Base-by-base conservation (phyloP, 192 early-diverging fungal species). In the Diversispora eburnea region DNA sequence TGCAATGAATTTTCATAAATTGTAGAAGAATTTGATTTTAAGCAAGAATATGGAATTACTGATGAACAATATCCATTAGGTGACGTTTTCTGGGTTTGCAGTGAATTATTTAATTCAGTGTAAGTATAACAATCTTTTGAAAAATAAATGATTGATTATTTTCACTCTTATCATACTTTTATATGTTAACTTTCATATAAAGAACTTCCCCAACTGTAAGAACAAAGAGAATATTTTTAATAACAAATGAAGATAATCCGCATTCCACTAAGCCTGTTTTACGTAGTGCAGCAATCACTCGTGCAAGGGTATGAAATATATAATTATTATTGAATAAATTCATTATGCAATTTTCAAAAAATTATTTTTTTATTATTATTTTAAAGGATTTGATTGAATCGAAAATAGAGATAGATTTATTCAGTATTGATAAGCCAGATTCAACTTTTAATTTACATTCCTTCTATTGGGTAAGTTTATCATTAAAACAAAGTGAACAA, bases 221-320 rank as follows among this genome's bases (percentile, higher is more conserved):
- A 47, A 79, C 79, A 8, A 89, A 89, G 75, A 86, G 90, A 19
- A 64, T 93, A 59, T 93, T 92, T 64, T 61, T 94, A 5, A 85
- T 94, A 51, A 94, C 92, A 54, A 83, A 88, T 67, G 80, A 88
- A 67, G 89, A 90, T 67, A 78, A 86, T 59, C 92, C 92, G 3
- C 84, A 90, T 73, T 47, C 64, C 0, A 76, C 67, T 25, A 83
- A 88, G 52, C 41, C 79, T 42, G 74, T 79, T 22, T 64, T 87
- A 39, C 73, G 82, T 55, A 80, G 80, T 56, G 83, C 87, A 12
- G 84, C 87, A 8, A 84, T 83, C 2, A 83, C 80, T 20, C 79
- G 88, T 19, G 85, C 87, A 33, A 89, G 76, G 75, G 82, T 86
- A 54, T 67, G 49, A 17, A 47, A 46, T 49, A 42, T n/a, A 17